Evolutionary conservation across 352 stramenopile genomes (phyloP).

Genomic region (Aphanomyces stellatus): DNA sequence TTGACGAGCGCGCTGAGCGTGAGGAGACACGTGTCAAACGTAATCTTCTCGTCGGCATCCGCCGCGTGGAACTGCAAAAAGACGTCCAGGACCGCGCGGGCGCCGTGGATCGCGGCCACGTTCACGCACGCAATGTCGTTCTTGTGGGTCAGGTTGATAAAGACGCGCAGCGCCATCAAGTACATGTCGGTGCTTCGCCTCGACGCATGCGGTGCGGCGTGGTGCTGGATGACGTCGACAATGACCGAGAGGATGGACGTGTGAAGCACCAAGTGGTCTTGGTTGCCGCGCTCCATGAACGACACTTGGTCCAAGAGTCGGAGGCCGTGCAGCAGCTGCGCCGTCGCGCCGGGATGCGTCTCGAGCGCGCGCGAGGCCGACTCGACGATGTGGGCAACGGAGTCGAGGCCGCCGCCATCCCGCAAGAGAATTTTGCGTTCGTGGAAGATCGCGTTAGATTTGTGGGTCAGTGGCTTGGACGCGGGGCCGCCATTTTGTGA

Average conservation of each 20-base stretch:
- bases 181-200: constrained; percentile 21
- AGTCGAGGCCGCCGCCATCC: neutral
- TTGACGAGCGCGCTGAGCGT: constrained; percentile 65
- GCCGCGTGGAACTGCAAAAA: constrained; percentile 26
- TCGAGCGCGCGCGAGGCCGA: neutral
- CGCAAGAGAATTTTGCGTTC: neutral
- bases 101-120: constrained; percentile 33
- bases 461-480: neutral
- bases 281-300: constrained; percentile 40
- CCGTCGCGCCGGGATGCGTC: neutral
- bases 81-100: constrained; percentile 30
- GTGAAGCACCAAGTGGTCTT: constrained; percentile 36
- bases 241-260: constrained; percentile 30
- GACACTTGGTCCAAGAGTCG: constrained; percentile 60
- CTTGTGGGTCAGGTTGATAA: constrained; percentile 78
- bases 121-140: constrained; percentile 39
- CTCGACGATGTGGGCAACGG: neutral
- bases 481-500: neutral
- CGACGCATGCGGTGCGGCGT: constrained; percentile 29
- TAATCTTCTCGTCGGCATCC: constrained; percentile 29
- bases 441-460: neutral
- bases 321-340: constrained; percentile 19
- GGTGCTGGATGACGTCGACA: constrained; percentile 29
- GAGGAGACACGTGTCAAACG: constrained; percentile 53
- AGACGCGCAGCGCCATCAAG: constrained; percentile 34